Conservation (phyloP, 306 rosid species). For the Mimosa pudica region DNA sequence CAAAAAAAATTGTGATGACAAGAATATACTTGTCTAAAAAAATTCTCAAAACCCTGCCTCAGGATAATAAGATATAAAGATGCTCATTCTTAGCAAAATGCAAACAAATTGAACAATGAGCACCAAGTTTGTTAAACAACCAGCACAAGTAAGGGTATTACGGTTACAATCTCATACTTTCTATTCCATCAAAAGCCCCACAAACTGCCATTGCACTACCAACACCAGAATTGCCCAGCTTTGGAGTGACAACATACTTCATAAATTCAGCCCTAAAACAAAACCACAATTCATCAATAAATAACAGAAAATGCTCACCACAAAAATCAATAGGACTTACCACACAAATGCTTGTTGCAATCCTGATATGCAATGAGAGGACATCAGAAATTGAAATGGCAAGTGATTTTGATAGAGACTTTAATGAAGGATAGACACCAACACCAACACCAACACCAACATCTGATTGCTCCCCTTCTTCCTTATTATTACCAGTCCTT, state of each 20-base stretch:
- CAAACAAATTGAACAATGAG: conserved; percentile 10
- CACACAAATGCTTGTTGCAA: conserved; percentile 96
- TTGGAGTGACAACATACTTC: conserved; percentile 73
- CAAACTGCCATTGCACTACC: conserved; percentile 93
- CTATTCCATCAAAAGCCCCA: conserved; percentile 94
- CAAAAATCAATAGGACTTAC: conserved; percentile 52
- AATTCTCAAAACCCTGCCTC: not conserved
- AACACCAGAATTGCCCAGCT: conserved; percentile 88
- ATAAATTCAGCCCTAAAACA: conserved; percentile 81
- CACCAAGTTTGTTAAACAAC: conserved; percentile 5
- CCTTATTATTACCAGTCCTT: conserved; percentile 47
- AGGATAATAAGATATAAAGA: conserved; percentile 17
- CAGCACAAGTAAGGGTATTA: conserved; percentile 20
- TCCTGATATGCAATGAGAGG: conserved; percentile 94
- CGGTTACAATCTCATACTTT: conserved; percentile 50
- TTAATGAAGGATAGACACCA: conserved; percentile 46
- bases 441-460: conserved; percentile 35
- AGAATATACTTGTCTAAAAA: not conserved
- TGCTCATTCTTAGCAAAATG: conserved; percentile 5
- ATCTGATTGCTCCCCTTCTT: conserved; percentile 41
- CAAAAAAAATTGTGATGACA: not conserved
- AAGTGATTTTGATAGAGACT: conserved; percentile 60
- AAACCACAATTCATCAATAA: conserved; percentile 27
- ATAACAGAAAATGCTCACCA: conserved; percentile 18
- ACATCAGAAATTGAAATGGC: conserved; percentile 58